Evolutionary conservation across 2,329 filamentous ascomycete species (phyloP), one percentile per base, ranked within the genome.

Genomic region (Penicillium sp.): DNA sequence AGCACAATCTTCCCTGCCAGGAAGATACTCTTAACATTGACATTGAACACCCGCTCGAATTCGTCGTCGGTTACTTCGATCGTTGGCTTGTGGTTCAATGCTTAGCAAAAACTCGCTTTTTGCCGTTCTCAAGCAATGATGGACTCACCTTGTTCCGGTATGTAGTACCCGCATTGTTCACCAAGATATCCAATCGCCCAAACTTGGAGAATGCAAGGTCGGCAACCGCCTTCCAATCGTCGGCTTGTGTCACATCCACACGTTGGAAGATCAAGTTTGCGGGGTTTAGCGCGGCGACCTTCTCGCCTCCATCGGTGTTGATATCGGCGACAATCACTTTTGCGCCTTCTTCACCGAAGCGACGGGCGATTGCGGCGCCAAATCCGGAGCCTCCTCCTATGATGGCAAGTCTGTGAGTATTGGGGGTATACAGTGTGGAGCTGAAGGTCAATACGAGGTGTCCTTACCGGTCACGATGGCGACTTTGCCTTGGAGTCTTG

Each of bases 111-210:
- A 22, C n/a, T 5, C 35, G 5, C 35, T n/a, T 33, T 43, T 22
- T 22, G n/a, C 13, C 37, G 14, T 16, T 1, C 21, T 26, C 24
- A 26, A 11, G 19, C 16, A 41, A 29, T 41, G 4, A 10, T 19
- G 14, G 29, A 16, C 60, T 11, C 11, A 73, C 74, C 70, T 77
- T 77, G 60, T 77, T 77, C 52, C 66, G 67, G 66, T 74, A 76
- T 16, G 68, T 68, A 16, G 70, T 76, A 13, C 79, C 79, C 8
- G 79, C 78, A 68, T 81, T 81, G 57, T 81, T 81, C 43, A 81
- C 72, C 48, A 81, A 61, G 16, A 78, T 69, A 65, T 80, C 75
- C 51, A 82, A 60, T 22, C 67, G 62, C 1, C 72, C 72, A 31
- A 70, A 68, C 43, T 66, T 67, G 5, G 65, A 50, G 26, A 78